Base-by-base conservation (phyloP, 78 protist species). In the Emiliania huxleyi region DNA sequence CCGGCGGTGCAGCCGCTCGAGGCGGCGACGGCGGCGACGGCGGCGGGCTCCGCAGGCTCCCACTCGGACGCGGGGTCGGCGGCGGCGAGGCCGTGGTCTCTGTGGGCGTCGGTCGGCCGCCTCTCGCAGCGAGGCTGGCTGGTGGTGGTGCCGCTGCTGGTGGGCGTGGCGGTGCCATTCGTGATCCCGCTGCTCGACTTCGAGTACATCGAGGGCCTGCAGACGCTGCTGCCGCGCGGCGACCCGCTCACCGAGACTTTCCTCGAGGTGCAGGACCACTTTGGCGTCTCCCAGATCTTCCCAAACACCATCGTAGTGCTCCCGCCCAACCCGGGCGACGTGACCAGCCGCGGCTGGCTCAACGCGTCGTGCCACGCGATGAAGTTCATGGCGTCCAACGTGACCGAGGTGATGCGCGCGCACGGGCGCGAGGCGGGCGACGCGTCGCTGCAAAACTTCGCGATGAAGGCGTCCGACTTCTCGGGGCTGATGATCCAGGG, bases 31-130 rank as follows among this genome's bases (percentile, higher is more conserved):
- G n/a, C 3, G 73, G 33, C 26, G 38, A 23, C n/a, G 23, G 73
- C 73, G 38, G n/a, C 4, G 38, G 73, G n/a, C 73, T 5, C 26
- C 33, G 33, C 73, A 22, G 11, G 11, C n/a, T 8, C 23, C 73
- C 33, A 26, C 38, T 26, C 19, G 38, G 73, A 8, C 56, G 33
- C 49, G 49, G 49, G 87, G 56, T n/a, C n/a, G n/a, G n/a, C n/a
- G n/a, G n/a, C n/a, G n/a, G n/a, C n/a, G n/a, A n/a, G n/a, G n/a
- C n/a, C n/a, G n/a, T n/a, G n/a, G n/a, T n/a, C n/a, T n/a, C 25
- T 90, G 8, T 91, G 93, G 93, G 40, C 52, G 88, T 40, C 69
- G 73, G 21, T 91, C 2, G 87, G 83, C 37, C 1, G 38, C 12
- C 26, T 69, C 71, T 1, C 87, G 33, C 43, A n/a, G 84, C n/a